Evolutionary conservation across 352 stramenopile species (phyloP).

Genomic region (Phytophthora litchii): DNA sequence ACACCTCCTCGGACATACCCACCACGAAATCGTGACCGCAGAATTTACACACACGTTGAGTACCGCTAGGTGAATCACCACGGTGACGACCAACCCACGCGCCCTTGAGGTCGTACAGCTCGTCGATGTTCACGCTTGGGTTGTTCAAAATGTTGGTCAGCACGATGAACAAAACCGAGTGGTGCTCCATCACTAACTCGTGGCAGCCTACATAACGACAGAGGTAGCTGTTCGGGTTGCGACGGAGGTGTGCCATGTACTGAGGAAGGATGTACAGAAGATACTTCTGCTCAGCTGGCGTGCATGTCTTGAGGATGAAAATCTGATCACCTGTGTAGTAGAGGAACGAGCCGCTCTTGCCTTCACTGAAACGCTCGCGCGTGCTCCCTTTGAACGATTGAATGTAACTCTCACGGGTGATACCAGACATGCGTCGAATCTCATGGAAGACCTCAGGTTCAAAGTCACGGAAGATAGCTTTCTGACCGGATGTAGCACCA

Average conservation of each 20-base stretch:
- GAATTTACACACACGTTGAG: slow-evolving; percentile 86
- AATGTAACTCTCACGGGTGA: slow-evolving; percentile 76
- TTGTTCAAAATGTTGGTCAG: slow-evolving; percentile 91
- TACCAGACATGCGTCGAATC: slow-evolving; percentile 82
- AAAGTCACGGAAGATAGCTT: slow-evolving; percentile 85
- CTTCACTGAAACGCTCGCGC: slow-evolving; percentile 88
- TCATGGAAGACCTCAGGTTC: slow-evolving; percentile 82
- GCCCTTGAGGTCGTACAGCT: slow-evolving; percentile 91
- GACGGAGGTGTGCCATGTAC: slow-evolving; percentile 83
- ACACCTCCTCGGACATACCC: slow-evolving; percentile 83
- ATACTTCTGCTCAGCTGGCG: slow-evolving; percentile 80
- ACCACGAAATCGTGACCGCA: slow-evolving; percentile 89
- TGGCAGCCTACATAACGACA: slow-evolving; percentile 90
- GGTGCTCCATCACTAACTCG: slow-evolving; percentile 86
- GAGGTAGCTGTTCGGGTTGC: slow-evolving; percentile 88
- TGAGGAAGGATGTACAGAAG: slow-evolving; percentile 87
- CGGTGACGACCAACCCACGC: slow-evolving; percentile 89
- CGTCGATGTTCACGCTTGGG: slow-evolving; percentile 82
- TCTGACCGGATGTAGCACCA: slow-evolving; percentile 61
- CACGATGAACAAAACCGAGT: slow-evolving; percentile 88
- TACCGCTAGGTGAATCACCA: slow-evolving; percentile 62
- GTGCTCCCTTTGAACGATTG: slow-evolving; percentile 81
- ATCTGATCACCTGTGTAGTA: slow-evolving; percentile 90
- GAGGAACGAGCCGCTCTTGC: slow-evolving; percentile 90
- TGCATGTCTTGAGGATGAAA: slow-evolving; percentile 92